Evolutionary conservation across 2,329 filamentous ascomycete genomes (phyloP).

Genomic region (Botrytis fabae): DNA sequence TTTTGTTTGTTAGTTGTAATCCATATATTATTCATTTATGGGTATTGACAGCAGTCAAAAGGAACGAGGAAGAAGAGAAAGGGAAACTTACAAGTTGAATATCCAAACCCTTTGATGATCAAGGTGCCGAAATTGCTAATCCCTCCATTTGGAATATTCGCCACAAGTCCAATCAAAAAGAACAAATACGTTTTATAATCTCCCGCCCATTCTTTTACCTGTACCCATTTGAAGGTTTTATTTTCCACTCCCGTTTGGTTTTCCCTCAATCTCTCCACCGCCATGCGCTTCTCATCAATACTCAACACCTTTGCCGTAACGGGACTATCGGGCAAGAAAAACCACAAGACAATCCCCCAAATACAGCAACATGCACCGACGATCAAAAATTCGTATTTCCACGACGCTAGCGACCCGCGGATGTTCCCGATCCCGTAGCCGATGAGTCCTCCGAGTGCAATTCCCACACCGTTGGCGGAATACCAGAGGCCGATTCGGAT

Average conservation of each 20-base stretch:
- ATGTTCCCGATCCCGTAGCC: slow-evolving; percentile 59
- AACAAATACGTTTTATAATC: slow-evolving; percentile 33
- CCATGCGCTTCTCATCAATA: slow-evolving; percentile 36
- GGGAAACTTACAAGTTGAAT: slow-evolving; percentile 39
- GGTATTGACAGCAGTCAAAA: not conserved
- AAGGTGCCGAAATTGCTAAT: slow-evolving; percentile 58
- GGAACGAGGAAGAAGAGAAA: not conserved
- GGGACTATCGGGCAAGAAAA: slow-evolving; percentile 33
- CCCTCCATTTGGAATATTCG: slow-evolving; percentile 56
- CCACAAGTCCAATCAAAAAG: slow-evolving; percentile 52
- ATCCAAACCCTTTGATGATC: slow-evolving; percentile 56
- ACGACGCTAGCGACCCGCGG: slow-evolving; percentile 48
- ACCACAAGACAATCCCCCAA: slow-evolving; percentile 43
- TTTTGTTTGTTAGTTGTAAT: not conserved
- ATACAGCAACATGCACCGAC: slow-evolving; percentile 44
- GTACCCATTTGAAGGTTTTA: slow-evolving; percentile 43
- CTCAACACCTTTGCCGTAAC: slow-evolving; percentile 31
- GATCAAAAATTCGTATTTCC: slow-evolving; percentile 60
- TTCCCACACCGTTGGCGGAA: slow-evolving; percentile 59
- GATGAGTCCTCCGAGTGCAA: slow-evolving; percentile 57
- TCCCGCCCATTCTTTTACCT: slow-evolving; percentile 26
- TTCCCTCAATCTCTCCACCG: slow-evolving; percentile 43
- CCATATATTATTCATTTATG: not conserved
- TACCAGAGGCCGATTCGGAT: slow-evolving; percentile 59
- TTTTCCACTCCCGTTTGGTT: slow-evolving; percentile 39